phyloP scores from a whole-genome alignment of 352 stramenopile species.

The Globisporangium nodosum region DNA sequence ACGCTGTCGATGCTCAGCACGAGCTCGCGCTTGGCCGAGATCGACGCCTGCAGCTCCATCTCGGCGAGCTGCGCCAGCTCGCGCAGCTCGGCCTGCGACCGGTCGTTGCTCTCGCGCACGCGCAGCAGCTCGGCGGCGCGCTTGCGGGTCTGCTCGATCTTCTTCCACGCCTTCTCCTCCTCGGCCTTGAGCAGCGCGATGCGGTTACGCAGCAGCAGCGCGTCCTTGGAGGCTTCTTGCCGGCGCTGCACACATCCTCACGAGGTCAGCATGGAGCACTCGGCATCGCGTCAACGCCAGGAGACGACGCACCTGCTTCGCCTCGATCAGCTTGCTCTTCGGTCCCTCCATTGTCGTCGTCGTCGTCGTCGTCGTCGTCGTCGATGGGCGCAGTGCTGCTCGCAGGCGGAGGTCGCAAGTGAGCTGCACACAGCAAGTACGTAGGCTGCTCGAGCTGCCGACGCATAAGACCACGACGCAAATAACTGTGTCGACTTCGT shows the following conservation, averaged over 20 bases:
- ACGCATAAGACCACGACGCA: too few relatives aligned
- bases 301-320: conserved; percentile 48
- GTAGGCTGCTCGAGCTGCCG: too few relatives aligned
- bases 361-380: background rate
- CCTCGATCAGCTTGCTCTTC: conserved; percentile 73
- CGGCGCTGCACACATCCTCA: conserved; percentile 28
- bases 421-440: conserved; percentile 1
- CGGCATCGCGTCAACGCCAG: too few relatives aligned
- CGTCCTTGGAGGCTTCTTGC: conserved; percentile 73
- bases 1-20: conserved; percentile 78
- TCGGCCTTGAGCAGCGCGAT: conserved; percentile 78
- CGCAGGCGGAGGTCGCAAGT: too few relatives aligned
- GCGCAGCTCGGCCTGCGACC: conserved; percentile 54
- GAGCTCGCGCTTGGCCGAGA: conserved; percentile 66
- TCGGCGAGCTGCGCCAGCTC: conserved; percentile 51
- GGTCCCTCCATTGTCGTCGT: conserved; percentile 31
- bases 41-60: conserved; percentile 60
- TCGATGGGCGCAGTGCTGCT: background rate
- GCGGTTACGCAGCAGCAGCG: conserved; percentile 69
- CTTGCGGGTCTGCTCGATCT: conserved; percentile 78
- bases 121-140: conserved; percentile 66
- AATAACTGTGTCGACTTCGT: too few relatives aligned
- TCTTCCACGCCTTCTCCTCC: conserved; percentile 80
- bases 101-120: conserved; percentile 59
- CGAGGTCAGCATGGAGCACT: background rate